Evolutionary conservation across 2,329 filamentous ascomycete genomes (phyloP).

Genomic region (Stemphylium vesicarium): DNA sequence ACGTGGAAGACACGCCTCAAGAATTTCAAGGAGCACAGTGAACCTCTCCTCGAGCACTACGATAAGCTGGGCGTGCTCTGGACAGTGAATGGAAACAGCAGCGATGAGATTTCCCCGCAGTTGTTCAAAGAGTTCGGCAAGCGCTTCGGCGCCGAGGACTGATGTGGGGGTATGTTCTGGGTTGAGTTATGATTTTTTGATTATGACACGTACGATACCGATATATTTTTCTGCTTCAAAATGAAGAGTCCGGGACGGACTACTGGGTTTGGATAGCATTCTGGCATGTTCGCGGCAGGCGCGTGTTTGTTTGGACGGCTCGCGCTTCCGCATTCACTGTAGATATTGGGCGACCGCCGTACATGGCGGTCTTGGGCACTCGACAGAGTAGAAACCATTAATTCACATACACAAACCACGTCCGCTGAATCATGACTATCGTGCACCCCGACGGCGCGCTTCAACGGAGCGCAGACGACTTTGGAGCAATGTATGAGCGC

Average conservation of each 20-base stretch:
- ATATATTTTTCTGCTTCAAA: neutral
- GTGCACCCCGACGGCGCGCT: neutral
- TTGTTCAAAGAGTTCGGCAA: constrained; percentile 81
- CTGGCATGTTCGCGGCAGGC: neutral
- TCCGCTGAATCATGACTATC: neutral
- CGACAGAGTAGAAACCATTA: constrained; percentile 3
- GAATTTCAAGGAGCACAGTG: constrained; percentile 87
- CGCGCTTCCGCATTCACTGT: constrained; percentile 26
- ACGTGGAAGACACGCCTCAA: constrained; percentile 81
- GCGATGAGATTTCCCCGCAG: constrained; percentile 94
- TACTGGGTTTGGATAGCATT: constrained; percentile 1
- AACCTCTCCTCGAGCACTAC: constrained; percentile 87
- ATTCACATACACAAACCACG: neutral
- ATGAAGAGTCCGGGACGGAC: neutral
- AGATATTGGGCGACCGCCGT: constrained; percentile 17
- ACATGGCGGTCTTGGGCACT: constrained; percentile 10
- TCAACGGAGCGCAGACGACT: neutral
- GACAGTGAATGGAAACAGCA: constrained; percentile 86
- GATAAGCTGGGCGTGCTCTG: constrained; percentile 81
- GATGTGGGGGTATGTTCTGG: constrained; percentile 11
- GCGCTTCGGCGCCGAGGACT: constrained; percentile 63
- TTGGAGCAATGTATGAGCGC: constrained; percentile 14
- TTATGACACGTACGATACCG: constrained; percentile 6
- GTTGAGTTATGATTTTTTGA: constrained; percentile 9
- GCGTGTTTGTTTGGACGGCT: constrained; percentile 9